Evolutionary conservation across 2,329 filamentous ascomycete species (phyloP).

Genomic region (Hypoxylon sp.): DNA sequence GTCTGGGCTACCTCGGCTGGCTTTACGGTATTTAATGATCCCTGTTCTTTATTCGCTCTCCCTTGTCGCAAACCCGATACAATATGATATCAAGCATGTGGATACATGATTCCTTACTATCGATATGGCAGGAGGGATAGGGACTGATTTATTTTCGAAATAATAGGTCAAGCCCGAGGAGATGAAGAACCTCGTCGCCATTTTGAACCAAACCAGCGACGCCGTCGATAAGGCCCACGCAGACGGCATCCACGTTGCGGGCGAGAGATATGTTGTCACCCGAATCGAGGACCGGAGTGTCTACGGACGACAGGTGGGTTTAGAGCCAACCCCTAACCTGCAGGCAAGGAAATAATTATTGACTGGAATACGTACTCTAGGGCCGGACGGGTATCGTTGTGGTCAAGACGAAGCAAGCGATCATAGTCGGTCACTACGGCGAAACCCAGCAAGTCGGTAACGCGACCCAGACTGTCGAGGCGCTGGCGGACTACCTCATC

Average conservation of each 20-base stretch:
- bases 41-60: constrained; percentile 23
- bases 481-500: constrained; percentile 89
- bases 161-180: constrained; percentile 71
- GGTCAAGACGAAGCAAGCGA: constrained; percentile 88
- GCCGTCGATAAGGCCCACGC: constrained; percentile 76
- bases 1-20: constrained; percentile 79
- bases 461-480: constrained; percentile 83
- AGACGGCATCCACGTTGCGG: constrained; percentile 81
- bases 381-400: constrained; percentile 86
- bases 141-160: constrained; percentile 38
- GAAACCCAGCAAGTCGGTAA: constrained; percentile 81
- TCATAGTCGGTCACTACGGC: constrained; percentile 89
- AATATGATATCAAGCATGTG: constrained; percentile 13
- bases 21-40: constrained; percentile 74
- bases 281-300: constrained; percentile 82
- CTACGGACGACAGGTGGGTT: constrained; percentile 86
- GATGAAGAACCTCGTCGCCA: constrained; percentile 70
- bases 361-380: constrained; percentile 53
- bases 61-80: constrained; percentile 19
- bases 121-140: neutral
- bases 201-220: constrained; percentile 62
- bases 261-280: constrained; percentile 83
- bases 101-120: neutral
- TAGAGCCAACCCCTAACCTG: neutral
- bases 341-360: constrained; percentile 7